Conservation (phyloP, 2,329 filamentous ascomycete species). For the Botrytis hyacinthi region DNA sequence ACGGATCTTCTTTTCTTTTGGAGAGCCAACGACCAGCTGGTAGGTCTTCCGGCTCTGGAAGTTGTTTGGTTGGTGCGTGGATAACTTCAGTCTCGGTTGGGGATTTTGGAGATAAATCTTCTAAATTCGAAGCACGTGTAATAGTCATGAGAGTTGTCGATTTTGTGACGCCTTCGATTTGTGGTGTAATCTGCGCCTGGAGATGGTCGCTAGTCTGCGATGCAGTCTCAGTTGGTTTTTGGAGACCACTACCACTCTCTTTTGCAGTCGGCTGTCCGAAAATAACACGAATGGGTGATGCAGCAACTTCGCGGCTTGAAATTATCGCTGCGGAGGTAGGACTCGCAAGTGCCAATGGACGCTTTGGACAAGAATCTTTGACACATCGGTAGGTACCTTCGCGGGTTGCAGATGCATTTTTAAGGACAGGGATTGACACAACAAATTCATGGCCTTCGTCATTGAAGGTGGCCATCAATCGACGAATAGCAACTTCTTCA, state of each 20-base stretch:
- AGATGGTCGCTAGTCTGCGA: neutral
- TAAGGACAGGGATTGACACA: neutral
- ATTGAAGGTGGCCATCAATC: constrained; percentile 9
- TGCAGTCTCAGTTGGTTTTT: neutral
- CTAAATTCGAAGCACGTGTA: neutral
- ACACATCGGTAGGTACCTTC: constrained; percentile 8
- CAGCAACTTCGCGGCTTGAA: neutral
- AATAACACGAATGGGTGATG: neutral
- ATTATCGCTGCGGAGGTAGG: neutral
- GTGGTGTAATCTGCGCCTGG: too few species aligned
- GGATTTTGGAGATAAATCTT: neutral
- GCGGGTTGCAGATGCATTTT: neutral
- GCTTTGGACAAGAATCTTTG: neutral
- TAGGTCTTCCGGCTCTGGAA: constrained; percentile 3
- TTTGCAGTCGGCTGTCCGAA: neutral
- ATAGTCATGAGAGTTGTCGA: neutral
- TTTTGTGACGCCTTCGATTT: neutral
- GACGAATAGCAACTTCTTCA: constrained; percentile 18
- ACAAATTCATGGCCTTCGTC: constrained; percentile 12
- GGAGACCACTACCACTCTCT: too few species aligned
- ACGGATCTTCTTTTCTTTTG: neutral
- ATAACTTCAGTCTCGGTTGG: neutral
- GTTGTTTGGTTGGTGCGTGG: neutral
- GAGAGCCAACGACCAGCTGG: constrained; percentile 4
- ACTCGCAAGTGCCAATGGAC: neutral